Evolutionary conservation across 1,284 basidiomycete species (phyloP), one percentile per base, ranked within the genome.

Genomic region (Trametes sp.): DNA sequence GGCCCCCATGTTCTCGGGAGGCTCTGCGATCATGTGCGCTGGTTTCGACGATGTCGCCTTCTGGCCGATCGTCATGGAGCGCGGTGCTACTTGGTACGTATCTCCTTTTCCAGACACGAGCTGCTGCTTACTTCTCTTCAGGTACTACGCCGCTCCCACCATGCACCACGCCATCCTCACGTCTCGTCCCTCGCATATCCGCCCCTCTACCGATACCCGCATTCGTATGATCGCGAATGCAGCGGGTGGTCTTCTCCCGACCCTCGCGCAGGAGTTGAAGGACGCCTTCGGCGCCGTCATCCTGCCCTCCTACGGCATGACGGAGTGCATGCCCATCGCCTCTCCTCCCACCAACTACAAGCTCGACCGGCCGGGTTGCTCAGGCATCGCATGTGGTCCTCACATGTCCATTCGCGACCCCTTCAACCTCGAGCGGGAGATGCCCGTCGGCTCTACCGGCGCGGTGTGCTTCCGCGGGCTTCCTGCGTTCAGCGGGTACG

Each of bases 11-110:
- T 76, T 85, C 31, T 83, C 84, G 23, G 83, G 84, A 6, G 85
- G 85, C 10, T 81, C 81, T 61, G 80, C 85, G 2, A 84, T 88
- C 62, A 83, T 89, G 70, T 87, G 86, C 51, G 71, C 76, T 36
- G 81, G 80, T 19, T 89, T 89, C 74, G 83, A 84, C 55, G 84
- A 87, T 0, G 76, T 78, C 49, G 77, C 78, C 0, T 90, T 89
- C 69, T 90, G 87, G 87, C 74, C 72, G 21, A 81, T 87, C 46
- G 80, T 86, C 6, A 73, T 69, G 19, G 70, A 77, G 48, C 72
- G 81, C 11, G 74, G 77, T 56, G 78, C 80, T 48, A 85, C 80
- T 59, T 87, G 84, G 84, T 87, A 76, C 62, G 78, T 67, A 45
- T 52, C 7, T 4, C 9, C 29, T 33, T n/a, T 23, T 16, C 1